Conservation (phyloP, 441 rosid species). For the California macrophylla region DNA sequence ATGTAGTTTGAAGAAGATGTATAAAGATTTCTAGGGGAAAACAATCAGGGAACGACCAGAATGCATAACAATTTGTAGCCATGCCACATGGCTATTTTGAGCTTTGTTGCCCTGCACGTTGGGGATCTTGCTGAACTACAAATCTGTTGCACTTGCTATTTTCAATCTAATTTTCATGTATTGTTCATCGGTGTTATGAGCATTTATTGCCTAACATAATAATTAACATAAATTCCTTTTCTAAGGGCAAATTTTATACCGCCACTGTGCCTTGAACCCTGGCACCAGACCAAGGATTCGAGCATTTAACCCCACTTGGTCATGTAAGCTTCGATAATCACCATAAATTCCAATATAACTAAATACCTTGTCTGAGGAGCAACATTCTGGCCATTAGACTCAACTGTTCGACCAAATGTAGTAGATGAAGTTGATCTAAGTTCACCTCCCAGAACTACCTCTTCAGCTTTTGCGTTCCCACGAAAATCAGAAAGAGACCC, state of each 20-base stretch:
- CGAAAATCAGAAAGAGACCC: conserved; percentile 13
- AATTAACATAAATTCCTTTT: neutral
- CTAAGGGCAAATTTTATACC: too few species aligned
- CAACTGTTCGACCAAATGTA: conserved; percentile 5
- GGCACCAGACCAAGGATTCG: too few species aligned
- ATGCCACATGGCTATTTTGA: too few species aligned
- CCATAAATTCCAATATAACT: neutral
- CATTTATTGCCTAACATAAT: neutral
- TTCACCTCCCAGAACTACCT: conserved; percentile 19
- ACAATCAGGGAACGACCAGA: neutral
- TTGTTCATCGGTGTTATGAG: neutral
- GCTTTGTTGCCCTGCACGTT: neutral
- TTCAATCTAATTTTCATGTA: neutral
- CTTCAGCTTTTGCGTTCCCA: conserved; percentile 22
- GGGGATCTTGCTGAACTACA: neutral
- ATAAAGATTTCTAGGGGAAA: neutral
- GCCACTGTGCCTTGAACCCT: too few species aligned
- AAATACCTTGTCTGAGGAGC: conserved; percentile 26
- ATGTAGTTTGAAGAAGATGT: neutral
- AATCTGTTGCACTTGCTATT: neutral
- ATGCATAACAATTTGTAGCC: neutral
- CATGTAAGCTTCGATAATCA: neutral
- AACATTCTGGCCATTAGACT: conserved; percentile 18
- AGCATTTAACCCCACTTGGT: too few species aligned
- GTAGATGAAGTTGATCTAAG: conserved; percentile 5